Base-by-base conservation (phyloP, 768 basidiomycete genomes). In the Serendipita sp. region DNA sequence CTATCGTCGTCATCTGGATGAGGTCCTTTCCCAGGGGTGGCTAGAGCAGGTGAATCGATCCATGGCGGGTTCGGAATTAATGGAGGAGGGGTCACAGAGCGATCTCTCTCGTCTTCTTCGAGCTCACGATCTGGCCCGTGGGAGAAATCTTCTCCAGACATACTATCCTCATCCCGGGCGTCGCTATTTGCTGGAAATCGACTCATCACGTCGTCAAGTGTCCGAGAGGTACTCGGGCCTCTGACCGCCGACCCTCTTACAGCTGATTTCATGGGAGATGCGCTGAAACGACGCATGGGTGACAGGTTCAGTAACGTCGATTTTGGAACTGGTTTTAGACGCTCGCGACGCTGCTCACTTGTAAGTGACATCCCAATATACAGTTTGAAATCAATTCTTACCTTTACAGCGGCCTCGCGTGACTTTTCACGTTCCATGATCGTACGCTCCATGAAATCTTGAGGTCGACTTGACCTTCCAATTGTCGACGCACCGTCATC, bases 101-200 rank as follows among this genome's bases (percentile, higher is more conserved):
- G 55, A 34, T 60, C 55, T 36, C 55, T 23, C 33, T 60, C 55
- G 34, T 60, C 55, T 34, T 60, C 55, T 23, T 60, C 55, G 33
- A 29, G 27, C 55, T 60, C 55, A n/a, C 55, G 55, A n/a, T 60
- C 55, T n/a, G 27, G 55, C 0, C 34, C 55, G 31, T 60, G 6
- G 1, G 55, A 29, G 55, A 36, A 60, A 36, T 60, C 55, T 60
- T 60, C 55, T 10, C 55, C 55, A 31, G 55, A 60, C 23, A 31
- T 29, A 34, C 55, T 60, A n/a, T 60, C 55, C 34, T 60, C 55
- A 2, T 60, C 55, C 4, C 55, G 55, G 3, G 27, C 10, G 16
- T 60, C 55, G 55, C 33, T 60, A n/a, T 60, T 60, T 8, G 34
- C 55, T n/a, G 55, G 23, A n/a, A 60, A 60, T 34, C 55, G 55